Percentiles rank a stretch among this genome's conserved stretches.
These are phyloP conservation scores for Silene noctiflora DNA, from an alignment of 179 eudicot species.

Conservation along the genomic window DNA sequence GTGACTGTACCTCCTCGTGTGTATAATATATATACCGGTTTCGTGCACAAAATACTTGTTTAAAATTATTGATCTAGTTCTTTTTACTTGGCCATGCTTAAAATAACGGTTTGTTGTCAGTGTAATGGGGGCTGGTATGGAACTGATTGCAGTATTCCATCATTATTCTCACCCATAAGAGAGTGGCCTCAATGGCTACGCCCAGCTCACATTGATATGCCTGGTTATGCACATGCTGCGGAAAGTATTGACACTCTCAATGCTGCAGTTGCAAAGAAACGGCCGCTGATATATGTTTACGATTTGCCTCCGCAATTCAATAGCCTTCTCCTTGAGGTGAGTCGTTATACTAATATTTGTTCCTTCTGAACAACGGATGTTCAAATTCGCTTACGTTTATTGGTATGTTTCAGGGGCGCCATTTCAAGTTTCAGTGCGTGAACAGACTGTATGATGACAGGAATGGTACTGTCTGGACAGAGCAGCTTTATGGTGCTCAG, in stretches of 20 bases:
- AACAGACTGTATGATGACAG: constrained; percentile 76
- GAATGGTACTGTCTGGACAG: constrained; percentile 83
- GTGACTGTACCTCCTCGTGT: background rate
- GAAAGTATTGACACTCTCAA: constrained; percentile 42
- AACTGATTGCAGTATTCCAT: constrained; percentile 86
- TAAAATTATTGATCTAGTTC: background rate
- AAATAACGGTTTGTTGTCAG: constrained; percentile 34
- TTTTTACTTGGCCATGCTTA: constrained; percentile 21
- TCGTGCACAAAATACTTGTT: background rate
- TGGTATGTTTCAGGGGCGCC: constrained; percentile 70
- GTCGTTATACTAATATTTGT: constrained; percentile 27
- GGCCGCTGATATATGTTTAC: constrained; percentile 90
- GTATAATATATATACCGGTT: background rate
- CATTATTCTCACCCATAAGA: constrained; percentile 59
- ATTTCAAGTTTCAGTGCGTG: constrained; percentile 77
- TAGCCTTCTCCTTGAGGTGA: constrained; percentile 88
- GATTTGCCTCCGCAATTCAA: constrained; percentile 86
- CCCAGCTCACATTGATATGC: constrained; percentile 69
- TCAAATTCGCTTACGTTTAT: constrained; percentile 17
- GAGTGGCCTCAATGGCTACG: constrained; percentile 91
- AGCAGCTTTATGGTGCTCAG: constrained; percentile 94
- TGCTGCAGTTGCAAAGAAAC: constrained; percentile 73
- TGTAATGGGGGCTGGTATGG: constrained; percentile 92
- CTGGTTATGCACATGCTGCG: constrained; percentile 36
- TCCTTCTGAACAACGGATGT: constrained; percentile 3